These are phyloP conservation scores for Colletotrichum melonis DNA, from an alignment of 2,329 filamentous ascomycete genomes.

Conservation along the genomic window DNA sequence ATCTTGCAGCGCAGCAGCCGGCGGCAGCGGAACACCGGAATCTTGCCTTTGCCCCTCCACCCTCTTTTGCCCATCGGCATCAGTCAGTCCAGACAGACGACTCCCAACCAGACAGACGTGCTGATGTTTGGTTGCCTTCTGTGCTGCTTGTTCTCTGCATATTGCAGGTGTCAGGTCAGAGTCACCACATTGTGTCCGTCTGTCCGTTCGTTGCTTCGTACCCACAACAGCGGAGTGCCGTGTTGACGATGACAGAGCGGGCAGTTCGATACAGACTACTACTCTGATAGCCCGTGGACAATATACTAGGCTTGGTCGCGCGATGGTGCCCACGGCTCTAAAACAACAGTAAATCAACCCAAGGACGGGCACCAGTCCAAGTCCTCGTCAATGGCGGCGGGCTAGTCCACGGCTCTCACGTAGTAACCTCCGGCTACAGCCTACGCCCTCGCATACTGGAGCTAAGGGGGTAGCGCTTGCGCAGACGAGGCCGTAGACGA, in stretches of 20 bases:
- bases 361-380: conserved; percentile 18
- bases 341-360: conserved; percentile 13
- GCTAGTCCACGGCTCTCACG: conserved; percentile 4
- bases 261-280: not conserved
- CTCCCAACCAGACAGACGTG: not conserved
- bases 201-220: not conserved
- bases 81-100: not conserved
- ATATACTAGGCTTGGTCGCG: not conserved
- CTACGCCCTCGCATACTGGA: not conserved
- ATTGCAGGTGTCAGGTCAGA: conserved; percentile 1
- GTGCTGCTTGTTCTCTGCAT: conserved; percentile 3
- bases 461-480: not conserved
- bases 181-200: not conserved
- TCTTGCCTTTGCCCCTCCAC: not conserved
- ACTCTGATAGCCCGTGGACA: not conserved
- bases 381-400: conserved; percentile 27
- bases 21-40: not conserved
- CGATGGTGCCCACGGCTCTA: conserved; percentile 6
- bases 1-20: conserved; percentile 16
- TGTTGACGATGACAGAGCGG: not conserved
- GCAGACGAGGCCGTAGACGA: conserved; percentile 4
- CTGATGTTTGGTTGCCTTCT: not conserved
- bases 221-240: not conserved
- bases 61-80: not conserved
- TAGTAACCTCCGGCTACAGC: not conserved